Conservation (phyloP, 2,329 filamentous ascomycete genomes). For the Sphaerulina musiva region DNA sequence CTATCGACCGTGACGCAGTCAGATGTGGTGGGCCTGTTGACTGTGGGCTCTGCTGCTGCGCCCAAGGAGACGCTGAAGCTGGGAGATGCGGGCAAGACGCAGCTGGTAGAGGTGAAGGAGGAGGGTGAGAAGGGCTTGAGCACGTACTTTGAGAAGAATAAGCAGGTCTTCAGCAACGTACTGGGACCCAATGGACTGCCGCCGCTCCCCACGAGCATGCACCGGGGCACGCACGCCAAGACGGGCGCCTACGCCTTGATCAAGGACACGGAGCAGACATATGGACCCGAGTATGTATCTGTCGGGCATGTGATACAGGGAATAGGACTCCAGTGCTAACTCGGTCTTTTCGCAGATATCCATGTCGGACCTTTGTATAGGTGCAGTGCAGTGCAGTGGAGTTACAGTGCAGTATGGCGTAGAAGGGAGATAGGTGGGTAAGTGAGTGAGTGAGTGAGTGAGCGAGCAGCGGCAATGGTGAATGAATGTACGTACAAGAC, state of each 20-base stretch:
- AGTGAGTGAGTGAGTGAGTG: constrained; percentile 1
- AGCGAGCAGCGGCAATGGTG: no score
- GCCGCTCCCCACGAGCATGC: constrained; percentile 72
- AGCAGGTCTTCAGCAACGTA: constrained; percentile 49
- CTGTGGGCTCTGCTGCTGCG: constrained; percentile 69
- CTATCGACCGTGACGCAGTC: constrained; percentile 74
- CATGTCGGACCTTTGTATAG: constrained; percentile 41
- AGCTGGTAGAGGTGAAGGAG: constrained; percentile 70
- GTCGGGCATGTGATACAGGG: not conserved
- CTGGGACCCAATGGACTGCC: constrained; percentile 74
- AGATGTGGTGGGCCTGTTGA: constrained; percentile 78
- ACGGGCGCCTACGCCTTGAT: constrained; percentile 64
- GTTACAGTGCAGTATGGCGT: not conserved
- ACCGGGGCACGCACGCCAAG: constrained; percentile 31
- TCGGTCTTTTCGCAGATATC: constrained; percentile 32
- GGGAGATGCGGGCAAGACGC: constrained; percentile 63
- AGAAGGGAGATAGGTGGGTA: not conserved
- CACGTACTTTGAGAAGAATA: constrained; percentile 63
- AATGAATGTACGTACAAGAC: no score
- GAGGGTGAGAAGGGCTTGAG: constrained; percentile 68
- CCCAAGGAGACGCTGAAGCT: constrained; percentile 71
- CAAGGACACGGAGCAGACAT: constrained; percentile 65
- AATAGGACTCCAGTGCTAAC: constrained; percentile 20
- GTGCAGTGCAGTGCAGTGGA: not conserved
- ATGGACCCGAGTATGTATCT: constrained; percentile 42